Base-by-base conservation (phyloP, 306 rosid species). In the Parietaria judaica region DNA sequence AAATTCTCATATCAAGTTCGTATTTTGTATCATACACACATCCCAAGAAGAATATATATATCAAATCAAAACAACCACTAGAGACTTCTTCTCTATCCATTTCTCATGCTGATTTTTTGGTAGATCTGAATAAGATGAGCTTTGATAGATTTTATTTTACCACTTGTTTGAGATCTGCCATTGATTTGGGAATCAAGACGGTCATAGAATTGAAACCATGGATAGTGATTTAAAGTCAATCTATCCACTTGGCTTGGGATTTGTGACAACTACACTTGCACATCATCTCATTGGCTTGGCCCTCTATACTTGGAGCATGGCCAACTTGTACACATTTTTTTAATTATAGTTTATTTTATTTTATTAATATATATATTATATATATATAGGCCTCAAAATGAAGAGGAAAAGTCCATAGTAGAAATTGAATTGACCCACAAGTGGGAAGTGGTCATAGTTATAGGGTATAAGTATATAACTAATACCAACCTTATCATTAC, bases 171-270 rank as follows among this genome's bases (percentile, higher is more conserved):
- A 23, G 31, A 23, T 23, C 31, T 23, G 31, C 31, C 31, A 23
- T 23, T 23, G 31, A 23, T 23, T 23, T 23, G 31, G 31, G 31
- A 23, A 23, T 23, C 31, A 4, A 11, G 6, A 11, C 0, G 52
- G 51, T n/a, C 4, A 60, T 60, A 23, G 31, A 35, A 23, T 48
- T 47, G 66, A 48, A 62, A 31, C 66, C 66, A 47, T 62, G 16
- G 66, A 62, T 62, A 14, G 66, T 46, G 66, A 17, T 49, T 46
- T 48, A 3, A 48, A 31, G 36, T 61, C 41, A 0, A 62, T 47
- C 14, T 46, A 53, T 16, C 56, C 41, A 62, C 44, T 49, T 62
- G 66, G 56, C 45, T 58, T 41, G 17, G n/a, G 63, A 62, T 41
- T 58, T 41, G 17, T 38, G 63, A 62, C 66, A 48, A 31, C 45